Percentiles rank a stretch among this genome's conserved stretches.
These are phyloP conservation scores for Aspergillus heteromorphus DNA, from an alignment of 495 filamentous ascomycete species.

Conservation along the genomic window DNA sequence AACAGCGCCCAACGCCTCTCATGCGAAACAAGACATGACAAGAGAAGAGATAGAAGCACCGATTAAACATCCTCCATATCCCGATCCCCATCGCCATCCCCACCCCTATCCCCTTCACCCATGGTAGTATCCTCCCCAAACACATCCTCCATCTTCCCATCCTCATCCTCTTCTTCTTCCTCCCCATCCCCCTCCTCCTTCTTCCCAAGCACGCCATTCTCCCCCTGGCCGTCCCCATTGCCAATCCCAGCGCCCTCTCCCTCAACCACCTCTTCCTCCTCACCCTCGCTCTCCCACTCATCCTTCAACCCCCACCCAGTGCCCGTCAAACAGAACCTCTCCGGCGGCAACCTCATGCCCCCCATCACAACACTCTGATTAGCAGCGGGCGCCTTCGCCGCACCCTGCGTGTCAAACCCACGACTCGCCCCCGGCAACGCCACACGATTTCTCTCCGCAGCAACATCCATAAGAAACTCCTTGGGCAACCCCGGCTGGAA, in stretches of 20 bases:
- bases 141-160: conserved; percentile 57
- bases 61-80: conserved; percentile 46
- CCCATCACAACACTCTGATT: conserved; percentile 41
- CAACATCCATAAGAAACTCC: conserved; percentile 80
- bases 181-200: conserved; percentile 34
- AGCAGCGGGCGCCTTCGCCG: conserved; percentile 14
- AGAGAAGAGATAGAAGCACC: not conserved
- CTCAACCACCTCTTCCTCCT: conserved; percentile 44
- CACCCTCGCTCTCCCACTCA: conserved; percentile 64
- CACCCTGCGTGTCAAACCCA: conserved; percentile 47
- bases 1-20: not conserved
- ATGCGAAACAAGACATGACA: not conserved
- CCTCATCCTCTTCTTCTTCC: conserved; percentile 44
- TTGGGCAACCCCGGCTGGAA: conserved; percentile 66
- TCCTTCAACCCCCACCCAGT: conserved; percentile 77
- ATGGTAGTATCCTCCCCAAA: conserved; percentile 48
- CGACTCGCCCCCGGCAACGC: conserved; percentile 70
- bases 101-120: conserved; percentile 38
- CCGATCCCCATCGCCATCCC: conserved; percentile 31
- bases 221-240: conserved; percentile 14
- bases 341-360: conserved; percentile 79
- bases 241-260: conserved; percentile 24
- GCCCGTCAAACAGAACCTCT: conserved; percentile 87
- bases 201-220: conserved; percentile 24
- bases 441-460: conserved; percentile 74